A percentile compares a stretch with the other conserved stretches of the same genome.
phyloP scores from a whole-genome alignment of 2,329 filamentous ascomycete species.

The Colletotrichum truncatum region DNA sequence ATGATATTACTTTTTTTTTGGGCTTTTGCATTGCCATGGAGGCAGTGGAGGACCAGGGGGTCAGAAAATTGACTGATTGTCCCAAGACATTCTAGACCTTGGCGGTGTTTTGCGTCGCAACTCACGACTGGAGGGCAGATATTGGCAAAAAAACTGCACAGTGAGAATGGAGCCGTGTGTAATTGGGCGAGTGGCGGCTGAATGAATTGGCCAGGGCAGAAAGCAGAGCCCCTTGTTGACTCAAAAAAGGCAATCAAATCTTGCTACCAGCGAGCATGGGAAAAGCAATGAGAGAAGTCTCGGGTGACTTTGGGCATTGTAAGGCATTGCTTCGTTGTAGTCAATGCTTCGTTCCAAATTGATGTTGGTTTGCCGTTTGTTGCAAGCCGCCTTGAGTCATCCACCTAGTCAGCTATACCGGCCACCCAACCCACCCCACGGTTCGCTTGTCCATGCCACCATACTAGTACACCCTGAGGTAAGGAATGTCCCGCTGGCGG shows the following conservation, averaged over 20 bases:
- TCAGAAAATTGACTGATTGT: not conserved
- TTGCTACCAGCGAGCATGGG: not conserved
- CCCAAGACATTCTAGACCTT: conserved; percentile 12
- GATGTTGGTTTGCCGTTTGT: conserved; percentile 16
- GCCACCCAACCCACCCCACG: conserved; percentile 13
- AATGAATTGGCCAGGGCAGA: conserved; percentile 4
- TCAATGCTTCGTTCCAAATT: conserved; percentile 11
- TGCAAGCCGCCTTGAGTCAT: conserved; percentile 11
- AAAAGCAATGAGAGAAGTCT: not conserved
- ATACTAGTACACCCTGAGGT: not conserved
- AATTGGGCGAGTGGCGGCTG: not conserved
- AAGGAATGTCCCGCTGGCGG: conserved; percentile 13
- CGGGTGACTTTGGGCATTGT: not conserved
- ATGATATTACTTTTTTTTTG: not conserved
- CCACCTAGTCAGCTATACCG: not conserved
- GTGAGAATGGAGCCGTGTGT: not conserved
- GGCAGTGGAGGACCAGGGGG: not conserved
- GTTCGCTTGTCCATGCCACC: conserved; percentile 4
- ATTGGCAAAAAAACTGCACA: not conserved
- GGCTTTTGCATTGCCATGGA: not conserved
- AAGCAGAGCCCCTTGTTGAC: conserved; percentile 20
- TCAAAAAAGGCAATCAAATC: not conserved
- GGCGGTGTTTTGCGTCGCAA: not conserved
- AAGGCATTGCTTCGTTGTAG: not conserved
- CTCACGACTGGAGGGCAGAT: not conserved